phyloP scores from a whole-genome alignment of 192 early-diverging fungal species.

The Umbelopsis sp. region DNA sequence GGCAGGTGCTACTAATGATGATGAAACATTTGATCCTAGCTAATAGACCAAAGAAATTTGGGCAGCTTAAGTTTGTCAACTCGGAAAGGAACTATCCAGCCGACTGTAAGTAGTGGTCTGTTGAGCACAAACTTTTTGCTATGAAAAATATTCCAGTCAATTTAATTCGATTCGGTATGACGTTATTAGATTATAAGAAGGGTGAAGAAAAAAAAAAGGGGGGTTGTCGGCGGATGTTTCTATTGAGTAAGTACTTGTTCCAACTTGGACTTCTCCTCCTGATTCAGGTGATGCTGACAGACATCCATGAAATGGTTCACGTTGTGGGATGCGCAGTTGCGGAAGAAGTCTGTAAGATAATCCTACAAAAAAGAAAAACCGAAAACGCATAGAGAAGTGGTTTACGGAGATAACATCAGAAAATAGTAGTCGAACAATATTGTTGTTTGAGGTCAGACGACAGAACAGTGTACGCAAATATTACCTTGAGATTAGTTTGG shows the following conservation, averaged over 20 bases:
- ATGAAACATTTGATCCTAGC: background rate
- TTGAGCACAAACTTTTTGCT: background rate
- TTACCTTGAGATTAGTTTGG: conserved; percentile 65
- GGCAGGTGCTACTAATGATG: background rate
- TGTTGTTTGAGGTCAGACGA: background rate
- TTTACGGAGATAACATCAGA: background rate
- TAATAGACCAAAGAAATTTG: too few relatives aligned
- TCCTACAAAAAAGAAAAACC: conserved; percentile 41
- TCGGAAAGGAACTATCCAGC: background rate
- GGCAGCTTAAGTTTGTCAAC: too few relatives aligned
- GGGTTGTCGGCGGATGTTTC: background rate
- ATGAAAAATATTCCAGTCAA: too few relatives aligned
- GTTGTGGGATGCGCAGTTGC: conserved; percentile 54
- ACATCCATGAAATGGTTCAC: conserved; percentile 38
- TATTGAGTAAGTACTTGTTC: conserved; percentile 12
- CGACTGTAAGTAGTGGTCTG: background rate
- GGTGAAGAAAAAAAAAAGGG: too few relatives aligned
- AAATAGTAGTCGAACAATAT: background rate
- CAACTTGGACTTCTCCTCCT: conserved; percentile 33
- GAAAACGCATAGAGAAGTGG: too few relatives aligned
- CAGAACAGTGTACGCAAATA: background rate
- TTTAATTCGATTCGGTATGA: background rate
- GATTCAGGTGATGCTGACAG: conserved; percentile 38
- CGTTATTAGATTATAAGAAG: background rate
- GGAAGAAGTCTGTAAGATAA: conserved; percentile 60